These are phyloP conservation scores for Talaromyces adpressus DNA, from an alignment of 495 filamentous ascomycete species.

Conservation along the genomic window DNA sequence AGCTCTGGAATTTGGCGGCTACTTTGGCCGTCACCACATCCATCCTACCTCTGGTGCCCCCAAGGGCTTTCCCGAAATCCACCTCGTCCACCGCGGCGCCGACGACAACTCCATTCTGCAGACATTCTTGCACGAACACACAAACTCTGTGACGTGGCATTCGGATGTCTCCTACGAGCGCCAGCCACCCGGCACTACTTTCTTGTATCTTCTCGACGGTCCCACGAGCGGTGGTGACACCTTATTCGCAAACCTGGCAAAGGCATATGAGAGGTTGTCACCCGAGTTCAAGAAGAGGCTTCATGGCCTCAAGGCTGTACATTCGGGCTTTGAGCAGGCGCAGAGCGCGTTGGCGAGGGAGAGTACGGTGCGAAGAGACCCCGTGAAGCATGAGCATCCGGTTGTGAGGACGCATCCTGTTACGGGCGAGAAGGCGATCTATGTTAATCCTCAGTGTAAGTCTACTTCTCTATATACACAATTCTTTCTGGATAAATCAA, in stretches of 20 bases:
- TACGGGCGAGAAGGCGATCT: conserved; percentile 71
- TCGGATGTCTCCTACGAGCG: conserved; percentile 58
- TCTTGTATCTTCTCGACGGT: conserved; percentile 55
- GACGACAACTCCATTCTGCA: conserved; percentile 38
- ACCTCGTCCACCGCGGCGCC: conserved; percentile 53
- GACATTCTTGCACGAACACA: conserved; percentile 45
- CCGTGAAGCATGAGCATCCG: conserved; percentile 49
- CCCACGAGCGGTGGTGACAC: conserved; percentile 60
- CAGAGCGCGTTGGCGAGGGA: conserved; percentile 40
- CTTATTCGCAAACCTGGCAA: conserved; percentile 50
- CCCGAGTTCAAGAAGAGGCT: conserved; percentile 50
- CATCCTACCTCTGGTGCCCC: conserved; percentile 56
- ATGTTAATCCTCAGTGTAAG: conserved; percentile 81
- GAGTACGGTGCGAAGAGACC: conserved; percentile 47
- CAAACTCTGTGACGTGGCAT: conserved; percentile 58
- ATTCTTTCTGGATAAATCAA: no score
- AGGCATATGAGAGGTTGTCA: conserved; percentile 50
- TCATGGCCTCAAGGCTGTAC: conserved; percentile 52
- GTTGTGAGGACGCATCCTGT: conserved; percentile 56
- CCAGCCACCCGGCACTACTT: conserved; percentile 60
- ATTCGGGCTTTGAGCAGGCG: conserved; percentile 50
- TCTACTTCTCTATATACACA: conserved; percentile 11
- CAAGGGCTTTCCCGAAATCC: conserved; percentile 52
- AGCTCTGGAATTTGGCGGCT: conserved; percentile 48
- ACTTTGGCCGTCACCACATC: conserved; percentile 58